These are phyloP conservation scores for Postia placenta DNA, from an alignment of 768 basidiomycete genomes.

Conservation along the genomic window DNA sequence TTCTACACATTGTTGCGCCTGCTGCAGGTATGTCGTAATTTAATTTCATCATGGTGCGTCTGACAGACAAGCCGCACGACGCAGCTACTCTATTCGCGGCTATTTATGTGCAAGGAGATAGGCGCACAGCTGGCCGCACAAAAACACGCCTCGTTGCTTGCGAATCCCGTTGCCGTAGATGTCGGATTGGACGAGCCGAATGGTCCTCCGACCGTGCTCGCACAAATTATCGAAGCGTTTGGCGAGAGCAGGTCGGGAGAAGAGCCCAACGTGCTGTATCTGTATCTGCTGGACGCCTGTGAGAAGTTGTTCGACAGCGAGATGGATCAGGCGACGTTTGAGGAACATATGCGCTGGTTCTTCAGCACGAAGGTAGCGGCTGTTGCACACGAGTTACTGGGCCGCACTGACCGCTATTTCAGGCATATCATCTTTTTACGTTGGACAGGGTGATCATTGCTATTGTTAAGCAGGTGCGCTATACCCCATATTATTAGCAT, in stretches of 20 bases:
- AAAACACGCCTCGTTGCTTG: constrained; percentile 58
- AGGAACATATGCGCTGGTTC: constrained; percentile 94
- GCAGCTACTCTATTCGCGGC: constrained; percentile 84
- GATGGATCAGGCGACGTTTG: constrained; percentile 86
- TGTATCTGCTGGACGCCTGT: constrained; percentile 83
- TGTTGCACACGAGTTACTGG: constrained; percentile 1
- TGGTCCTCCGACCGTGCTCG: constrained; percentile 62
- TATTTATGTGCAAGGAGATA: constrained; percentile 79
- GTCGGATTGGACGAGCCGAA: constrained; percentile 84
- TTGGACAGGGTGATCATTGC: constrained; percentile 88
- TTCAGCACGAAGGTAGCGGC: constrained; percentile 73
- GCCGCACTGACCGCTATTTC: constrained; percentile 13
- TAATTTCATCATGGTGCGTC: background rate
- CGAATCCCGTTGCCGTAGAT: constrained; percentile 77
- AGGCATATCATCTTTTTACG: constrained; percentile 92
- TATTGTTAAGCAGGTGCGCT: constrained; percentile 83
- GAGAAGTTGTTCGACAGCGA: constrained; percentile 94
- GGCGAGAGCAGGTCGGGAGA: constrained; percentile 40
- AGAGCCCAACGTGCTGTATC: constrained; percentile 69
- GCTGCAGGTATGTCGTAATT: constrained; percentile 62
- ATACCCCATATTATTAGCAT: background rate
- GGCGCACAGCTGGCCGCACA: constrained; percentile 64
- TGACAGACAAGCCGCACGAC: constrained; percentile 9
- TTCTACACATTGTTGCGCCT: constrained; percentile 88
- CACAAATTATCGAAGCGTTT: constrained; percentile 58